Conservation (phyloP, 805 yeast genomes). For the Kregervanrija delftensis region DNA sequence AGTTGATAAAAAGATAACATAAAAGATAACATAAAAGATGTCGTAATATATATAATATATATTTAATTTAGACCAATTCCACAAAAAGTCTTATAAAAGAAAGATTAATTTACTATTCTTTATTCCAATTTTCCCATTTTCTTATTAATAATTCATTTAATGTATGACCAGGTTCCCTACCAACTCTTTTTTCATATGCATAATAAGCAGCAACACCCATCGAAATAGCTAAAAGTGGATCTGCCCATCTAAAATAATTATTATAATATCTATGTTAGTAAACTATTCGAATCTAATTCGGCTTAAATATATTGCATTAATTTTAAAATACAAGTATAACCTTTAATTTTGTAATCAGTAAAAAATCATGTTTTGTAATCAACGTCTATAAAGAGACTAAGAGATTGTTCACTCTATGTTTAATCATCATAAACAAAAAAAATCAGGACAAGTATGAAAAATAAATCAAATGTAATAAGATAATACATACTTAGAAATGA, state of each 20-base stretch:
- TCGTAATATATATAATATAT: too few relatives aligned
- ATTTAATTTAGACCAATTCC: not conserved
- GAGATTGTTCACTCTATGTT: slow-evolving; percentile 16
- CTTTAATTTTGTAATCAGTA: slow-evolving; percentile 1
- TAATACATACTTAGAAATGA: slow-evolving; percentile 35
- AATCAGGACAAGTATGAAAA: too few relatives aligned
- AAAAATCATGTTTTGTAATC: slow-evolving; percentile 12
- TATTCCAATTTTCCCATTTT: slow-evolving; percentile 5
- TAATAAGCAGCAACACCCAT: slow-evolving; percentile 62
- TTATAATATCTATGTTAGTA: too few relatives aligned
- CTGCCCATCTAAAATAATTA: slow-evolving; percentile 35
- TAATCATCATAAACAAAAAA: slow-evolving; percentile 9
- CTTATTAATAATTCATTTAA: slow-evolving; percentile 41
- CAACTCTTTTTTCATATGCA: slow-evolving; percentile 52
- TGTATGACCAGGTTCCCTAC: slow-evolving; percentile 53
- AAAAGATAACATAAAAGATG: too few relatives aligned
- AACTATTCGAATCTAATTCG: too few relatives aligned
- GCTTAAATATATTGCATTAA: slow-evolving; percentile 3
- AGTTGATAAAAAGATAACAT: too few relatives aligned
- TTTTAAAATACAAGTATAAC: too few relatives aligned
- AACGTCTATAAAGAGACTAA: slow-evolving; percentile 4
- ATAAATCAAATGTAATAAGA: not conserved
- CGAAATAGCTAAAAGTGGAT: slow-evolving; percentile 57
- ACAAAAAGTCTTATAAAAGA: not conserved
- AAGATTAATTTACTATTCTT: not conserved